These are phyloP conservation scores for Xylogone sp. DNA, from an alignment of 2,329 filamentous ascomycete genomes.

Conservation along the genomic window DNA sequence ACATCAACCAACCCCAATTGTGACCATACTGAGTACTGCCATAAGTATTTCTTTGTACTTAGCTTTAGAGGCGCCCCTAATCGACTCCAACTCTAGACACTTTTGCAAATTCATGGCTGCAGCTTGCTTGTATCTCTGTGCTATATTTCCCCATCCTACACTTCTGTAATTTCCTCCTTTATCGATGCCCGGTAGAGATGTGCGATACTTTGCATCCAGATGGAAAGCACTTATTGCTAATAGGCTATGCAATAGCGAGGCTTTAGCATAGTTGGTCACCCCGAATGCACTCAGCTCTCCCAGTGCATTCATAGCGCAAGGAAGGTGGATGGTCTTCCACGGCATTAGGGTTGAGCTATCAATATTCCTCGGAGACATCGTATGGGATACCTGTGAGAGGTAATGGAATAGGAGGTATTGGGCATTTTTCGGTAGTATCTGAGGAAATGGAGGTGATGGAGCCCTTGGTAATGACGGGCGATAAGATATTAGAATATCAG, in stretches of 20 bases:
- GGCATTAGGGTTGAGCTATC: conserved; percentile 4
- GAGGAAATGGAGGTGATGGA: neutral
- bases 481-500: neutral
- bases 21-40: conserved; percentile 12
- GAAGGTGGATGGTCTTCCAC: conserved; percentile 14
- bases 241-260: conserved; percentile 10
- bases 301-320: conserved; percentile 13
- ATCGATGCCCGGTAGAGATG: neutral
- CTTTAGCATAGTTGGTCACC: conserved; percentile 9
- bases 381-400: conserved; percentile 6
- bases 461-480: neutral
- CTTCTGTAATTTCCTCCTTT: neutral
- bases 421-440: neutral
- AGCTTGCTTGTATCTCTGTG: neutral
- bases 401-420: conserved; percentile 1
- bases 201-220: conserved; percentile 1
- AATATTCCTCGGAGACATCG: conserved; percentile 9
- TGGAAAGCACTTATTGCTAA: conserved; percentile 13
- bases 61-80: conserved; percentile 3
- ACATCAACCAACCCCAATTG: conserved; percentile 9
- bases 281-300: conserved; percentile 12
- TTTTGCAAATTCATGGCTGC: neutral
- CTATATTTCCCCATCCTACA: neutral
- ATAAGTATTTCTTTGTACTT: conserved; percentile 15
- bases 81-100: neutral